phyloP scores from a whole-genome alignment of 164 flowering plant genomes.

The Aristolochia contorta region DNA sequence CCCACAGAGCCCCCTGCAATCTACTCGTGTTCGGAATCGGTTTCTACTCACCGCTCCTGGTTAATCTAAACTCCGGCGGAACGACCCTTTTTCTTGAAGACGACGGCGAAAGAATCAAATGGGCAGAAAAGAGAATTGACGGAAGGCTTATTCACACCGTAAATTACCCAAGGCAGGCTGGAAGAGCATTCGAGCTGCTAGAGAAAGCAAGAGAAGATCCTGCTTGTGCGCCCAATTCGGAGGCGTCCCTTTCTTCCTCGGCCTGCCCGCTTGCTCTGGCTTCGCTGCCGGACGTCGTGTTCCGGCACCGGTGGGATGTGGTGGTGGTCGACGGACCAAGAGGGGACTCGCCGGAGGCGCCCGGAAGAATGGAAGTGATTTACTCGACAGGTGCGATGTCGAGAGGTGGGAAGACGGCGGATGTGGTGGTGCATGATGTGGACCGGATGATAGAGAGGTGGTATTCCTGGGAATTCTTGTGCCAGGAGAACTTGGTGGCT shows the following conservation, averaged over 20 bases:
- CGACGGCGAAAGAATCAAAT: slow-evolving; percentile 26
- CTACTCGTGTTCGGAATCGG: slow-evolving; percentile 68
- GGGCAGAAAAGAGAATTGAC: slow-evolving; percentile 14
- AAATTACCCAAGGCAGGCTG: slow-evolving; percentile 31
- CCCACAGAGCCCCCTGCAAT: slow-evolving; percentile 61
- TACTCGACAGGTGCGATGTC: slow-evolving; percentile 64
- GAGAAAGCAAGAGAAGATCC: slow-evolving; percentile 44
- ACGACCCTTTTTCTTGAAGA: slow-evolving; percentile 65
- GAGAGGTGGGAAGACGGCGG: slow-evolving; percentile 41
- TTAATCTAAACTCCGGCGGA: slow-evolving; percentile 55
- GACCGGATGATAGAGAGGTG: slow-evolving; percentile 78
- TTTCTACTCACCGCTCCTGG: slow-evolving; percentile 35
- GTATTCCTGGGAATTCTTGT: slow-evolving; percentile 87
- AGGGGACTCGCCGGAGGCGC: slow-evolving; percentile 49
- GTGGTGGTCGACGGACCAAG: slow-evolving; percentile 79
- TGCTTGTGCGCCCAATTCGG: slow-evolving; percentile 31
- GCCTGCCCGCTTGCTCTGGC: slow-evolving; percentile 50
- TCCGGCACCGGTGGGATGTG: slow-evolving; percentile 58
- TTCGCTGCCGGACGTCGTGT: slow-evolving; percentile 51
- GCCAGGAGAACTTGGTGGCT: slow-evolving; percentile 71
- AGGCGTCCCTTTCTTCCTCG: slow-evolving; percentile 19
- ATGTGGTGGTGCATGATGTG: slow-evolving; percentile 74
- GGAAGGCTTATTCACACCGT: slow-evolving; percentile 35
- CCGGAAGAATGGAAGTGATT: slow-evolving; percentile 78
- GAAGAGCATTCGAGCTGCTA: slow-evolving; percentile 61